phyloP scores from a whole-genome alignment of 306 rosid genomes.

The Vigna reflexopilosa region DNA sequence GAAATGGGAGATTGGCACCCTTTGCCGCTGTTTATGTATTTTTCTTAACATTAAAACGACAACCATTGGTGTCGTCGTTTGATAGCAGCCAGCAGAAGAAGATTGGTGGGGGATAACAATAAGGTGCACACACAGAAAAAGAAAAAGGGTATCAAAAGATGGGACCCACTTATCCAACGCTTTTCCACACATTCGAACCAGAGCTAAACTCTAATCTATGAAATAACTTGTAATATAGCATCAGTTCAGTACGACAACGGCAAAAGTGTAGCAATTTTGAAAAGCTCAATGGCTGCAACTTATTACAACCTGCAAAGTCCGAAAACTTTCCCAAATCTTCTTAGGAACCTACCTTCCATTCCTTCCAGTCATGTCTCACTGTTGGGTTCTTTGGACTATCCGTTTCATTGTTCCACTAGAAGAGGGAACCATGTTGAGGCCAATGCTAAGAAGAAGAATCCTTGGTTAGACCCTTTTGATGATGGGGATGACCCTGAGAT shows the following conservation, averaged over 20 bases:
- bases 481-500: constrained; percentile 78
- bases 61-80: constrained; percentile 34
- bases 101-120: neutral
- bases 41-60: constrained; percentile 33
- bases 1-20: constrained; percentile 14
- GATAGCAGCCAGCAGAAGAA: neutral
- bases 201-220: neutral
- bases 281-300: constrained; percentile 64
- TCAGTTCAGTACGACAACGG: neutral
- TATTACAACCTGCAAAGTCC: constrained; percentile 61
- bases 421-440: constrained; percentile 40
- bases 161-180: constrained; percentile 79
- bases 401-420: constrained; percentile 35
- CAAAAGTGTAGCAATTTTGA: constrained; percentile 4
- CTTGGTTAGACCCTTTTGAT: constrained; percentile 86
- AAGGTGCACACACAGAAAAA: constrained; percentile 12
- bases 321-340: constrained; percentile 66
- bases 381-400: constrained; percentile 42
- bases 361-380: constrained; percentile 55
- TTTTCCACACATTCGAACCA: constrained; percentile 69
- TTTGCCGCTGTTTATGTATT: constrained; percentile 16
- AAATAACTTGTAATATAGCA: neutral
- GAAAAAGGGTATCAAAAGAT: neutral
- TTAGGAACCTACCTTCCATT: constrained; percentile 61
- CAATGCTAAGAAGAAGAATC: constrained; percentile 66